Evolutionary conservation across 176 grass and related monocot genomes (phyloP).

Genomic region (Carex parvula): DNA sequence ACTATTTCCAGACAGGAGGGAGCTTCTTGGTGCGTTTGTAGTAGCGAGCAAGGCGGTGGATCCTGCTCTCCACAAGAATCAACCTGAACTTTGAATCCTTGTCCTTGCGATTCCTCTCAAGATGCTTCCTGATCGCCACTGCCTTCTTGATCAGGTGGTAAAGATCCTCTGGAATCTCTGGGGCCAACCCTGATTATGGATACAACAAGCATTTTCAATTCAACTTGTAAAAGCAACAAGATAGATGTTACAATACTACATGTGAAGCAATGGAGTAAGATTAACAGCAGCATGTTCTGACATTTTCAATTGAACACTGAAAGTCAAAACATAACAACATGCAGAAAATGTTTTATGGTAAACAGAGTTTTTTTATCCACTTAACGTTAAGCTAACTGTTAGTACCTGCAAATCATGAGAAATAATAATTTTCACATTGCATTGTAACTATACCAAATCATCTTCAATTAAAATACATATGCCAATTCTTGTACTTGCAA

Average conservation of each 20-base stretch:
- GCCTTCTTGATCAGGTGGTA: constrained; percentile 96
- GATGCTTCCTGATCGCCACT: constrained; percentile 83
- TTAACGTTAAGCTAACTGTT: neutral
- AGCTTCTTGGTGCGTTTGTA: constrained; percentile 99
- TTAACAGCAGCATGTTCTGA: neutral
- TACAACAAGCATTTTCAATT: neutral
- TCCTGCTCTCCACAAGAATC: constrained; percentile 93
- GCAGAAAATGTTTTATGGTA: neutral
- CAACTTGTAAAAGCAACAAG: neutral
- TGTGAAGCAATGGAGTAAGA: neutral
- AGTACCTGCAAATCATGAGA: neutral
- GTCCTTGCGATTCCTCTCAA: constrained; percentile 97
- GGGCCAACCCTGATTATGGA: constrained; percentile 41
- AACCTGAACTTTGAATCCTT: constrained; percentile 90
- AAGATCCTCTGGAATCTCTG: constrained; percentile 80
- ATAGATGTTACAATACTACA: neutral
- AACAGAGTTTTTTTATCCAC: neutral
- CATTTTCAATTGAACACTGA: neutral
- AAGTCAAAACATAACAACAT: neutral
- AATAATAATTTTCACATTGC: neutral
- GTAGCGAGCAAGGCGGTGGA: constrained; percentile 88
- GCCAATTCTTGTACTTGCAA: neutral
- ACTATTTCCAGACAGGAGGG: constrained; percentile 90
- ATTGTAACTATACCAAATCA: neutral
- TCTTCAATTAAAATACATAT: neutral